phyloP scores from a whole-genome alignment of 2,329 filamentous ascomycete species.

The Arthrobotrys sphaeroides region DNA sequence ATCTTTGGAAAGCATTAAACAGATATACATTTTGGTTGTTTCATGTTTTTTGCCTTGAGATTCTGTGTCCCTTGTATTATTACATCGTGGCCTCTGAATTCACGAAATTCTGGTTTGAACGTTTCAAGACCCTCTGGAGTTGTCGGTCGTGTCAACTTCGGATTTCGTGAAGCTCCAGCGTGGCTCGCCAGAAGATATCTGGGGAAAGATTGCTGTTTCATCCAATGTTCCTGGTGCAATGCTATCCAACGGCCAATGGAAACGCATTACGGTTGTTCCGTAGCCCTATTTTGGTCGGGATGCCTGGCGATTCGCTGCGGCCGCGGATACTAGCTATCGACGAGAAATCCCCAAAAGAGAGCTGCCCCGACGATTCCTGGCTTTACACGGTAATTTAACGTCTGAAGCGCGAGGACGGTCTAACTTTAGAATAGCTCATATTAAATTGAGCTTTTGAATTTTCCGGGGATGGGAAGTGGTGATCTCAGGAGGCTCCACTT shows the following conservation, averaged over 20 bases:
- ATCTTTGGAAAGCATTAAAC: slow-evolving; percentile 1
- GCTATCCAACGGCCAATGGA: slow-evolving; percentile 22
- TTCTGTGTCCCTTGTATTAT: slow-evolving; percentile 3
- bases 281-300: slow-evolving; percentile 4
- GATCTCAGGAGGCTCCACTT: slow-evolving; percentile 15
- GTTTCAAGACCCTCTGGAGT: slow-evolving; percentile 32
- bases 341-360: neutral
- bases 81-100: neutral
- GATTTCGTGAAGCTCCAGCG: neutral
- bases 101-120: too few relatives aligned
- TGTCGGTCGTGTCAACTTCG: neutral
- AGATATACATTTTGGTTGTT: slow-evolving; percentile 11
- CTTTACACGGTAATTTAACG: slow-evolving; percentile 26
- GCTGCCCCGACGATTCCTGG: slow-evolving; percentile 8
- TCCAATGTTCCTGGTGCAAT: slow-evolving; percentile 30
- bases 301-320: slow-evolving; percentile 25
- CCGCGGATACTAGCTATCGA: neutral
- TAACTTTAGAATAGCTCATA: slow-evolving; percentile 46
- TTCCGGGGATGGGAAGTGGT: neutral
- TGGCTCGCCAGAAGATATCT: neutral
- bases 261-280: neutral
- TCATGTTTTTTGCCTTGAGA: slow-evolving; percentile 10
- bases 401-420: slow-evolving; percentile 40
- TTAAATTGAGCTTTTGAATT: slow-evolving; percentile 1
- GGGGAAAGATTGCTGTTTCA: slow-evolving; percentile 22